phyloP scores from a whole-genome alignment of 2,329 filamentous ascomycete species.

The Beauveria sp. region DNA sequence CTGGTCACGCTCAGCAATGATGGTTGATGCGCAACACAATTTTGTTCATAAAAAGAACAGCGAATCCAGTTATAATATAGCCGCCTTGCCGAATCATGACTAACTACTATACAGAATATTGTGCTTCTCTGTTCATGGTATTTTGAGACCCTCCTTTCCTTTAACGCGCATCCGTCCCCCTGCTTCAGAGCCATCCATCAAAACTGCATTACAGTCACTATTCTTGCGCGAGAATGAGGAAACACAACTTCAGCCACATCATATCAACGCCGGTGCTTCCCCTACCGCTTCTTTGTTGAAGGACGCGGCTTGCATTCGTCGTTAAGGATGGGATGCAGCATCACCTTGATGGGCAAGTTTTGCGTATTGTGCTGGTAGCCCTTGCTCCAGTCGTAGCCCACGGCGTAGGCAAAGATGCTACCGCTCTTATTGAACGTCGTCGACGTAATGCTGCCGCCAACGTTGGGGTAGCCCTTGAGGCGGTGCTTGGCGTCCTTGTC shows the following conservation, averaged over 20 bases:
- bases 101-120: constrained; percentile 7
- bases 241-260: background rate
- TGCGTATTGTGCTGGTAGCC: constrained; percentile 80
- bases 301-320: constrained; percentile 58
- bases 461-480: constrained; percentile 78
- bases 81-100: background rate
- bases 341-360: constrained; percentile 69
- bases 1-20: background rate
- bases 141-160: background rate
- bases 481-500: constrained; percentile 88
- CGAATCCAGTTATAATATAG: background rate
- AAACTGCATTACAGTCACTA: background rate
- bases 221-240: too few species aligned
- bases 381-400: constrained; percentile 98
- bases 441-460: constrained; percentile 79
- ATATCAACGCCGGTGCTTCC: background rate
- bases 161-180: background rate
- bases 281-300: constrained; percentile 51
- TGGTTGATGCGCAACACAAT: too few species aligned
- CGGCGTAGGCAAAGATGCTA: constrained; percentile 76
- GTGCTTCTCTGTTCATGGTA: background rate
- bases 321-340: constrained; percentile 66
- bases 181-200: background rate
- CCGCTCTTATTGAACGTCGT: constrained; percentile 89
- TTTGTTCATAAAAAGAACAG: background rate